Evolutionary conservation across 768 basidiomycete genomes (phyloP), one percentile per base, ranked within the genome.

Genomic region (Chalciporus chontae): DNA sequence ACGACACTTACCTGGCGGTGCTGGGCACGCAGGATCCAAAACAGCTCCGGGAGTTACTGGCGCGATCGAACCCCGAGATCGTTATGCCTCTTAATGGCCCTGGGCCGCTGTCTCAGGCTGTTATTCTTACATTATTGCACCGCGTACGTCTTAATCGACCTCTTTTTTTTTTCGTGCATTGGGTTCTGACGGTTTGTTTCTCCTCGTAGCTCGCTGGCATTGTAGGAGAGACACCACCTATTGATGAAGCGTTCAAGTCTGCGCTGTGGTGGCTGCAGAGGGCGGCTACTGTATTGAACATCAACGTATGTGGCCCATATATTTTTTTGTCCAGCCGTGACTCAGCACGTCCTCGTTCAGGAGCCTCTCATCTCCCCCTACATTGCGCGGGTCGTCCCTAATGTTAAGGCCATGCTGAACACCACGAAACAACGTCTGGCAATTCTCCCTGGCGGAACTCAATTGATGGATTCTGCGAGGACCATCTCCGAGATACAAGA

Each of bases 201-300:
- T n/a, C 44, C 2, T 65, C 13, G 9, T 31, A 91, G 88, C 77
- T 92, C 27, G 81, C 89, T 50, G 77, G 80, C 24, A 77, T 85
- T 51, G 78, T 91, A 40, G 83, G 84, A 37, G 88, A 91, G 63
- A 83, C 79, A 3, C 78, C 86, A 6, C 87, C 90, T 9, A 75
- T 77, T 42, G 90, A 93, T 52, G 90, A 92, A 58, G 68, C 78
- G 5, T 91, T 90, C 77, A 90, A 90, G 69, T 80, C 78, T 13
- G 80, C 85, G 7, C 70, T 92, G 49, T 91, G 90, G 89, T 93
- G 90, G 90, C 71, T 93, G 56, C 87, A 91, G 63, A 83, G 90
- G 48, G 76, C 86, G 32, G 74, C 87, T 7, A 72, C 78, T 13
- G 74, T 84, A 27, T 77, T 92, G 55, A 86, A 85, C 61, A 83